Base-by-base conservation (phyloP, 441 rosid species). In the Metrosideros polymorpha region DNA sequence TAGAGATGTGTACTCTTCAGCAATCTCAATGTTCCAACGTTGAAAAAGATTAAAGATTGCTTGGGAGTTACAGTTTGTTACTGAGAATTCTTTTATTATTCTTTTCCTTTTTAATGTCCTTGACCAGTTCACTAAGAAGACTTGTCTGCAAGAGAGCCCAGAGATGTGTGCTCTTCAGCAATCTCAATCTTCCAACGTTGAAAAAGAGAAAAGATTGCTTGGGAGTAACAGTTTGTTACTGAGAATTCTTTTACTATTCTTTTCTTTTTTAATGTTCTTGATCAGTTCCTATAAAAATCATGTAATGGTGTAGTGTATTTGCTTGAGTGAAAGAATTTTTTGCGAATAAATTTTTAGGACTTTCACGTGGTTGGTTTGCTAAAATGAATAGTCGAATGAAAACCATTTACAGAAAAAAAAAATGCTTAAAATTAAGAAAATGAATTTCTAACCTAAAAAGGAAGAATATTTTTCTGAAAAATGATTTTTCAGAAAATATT, bases 261-360 rank as follows among this genome's bases (percentile, higher is more conserved):
- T n/a, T 15, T 15, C 39, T 18, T 29, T 59, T 29, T 59, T 7
- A 59, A 9, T 59, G 35, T 19, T 59, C 71, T 59, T 32, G 43
- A 66, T 66, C n/a, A 19, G 14, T 35, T 66, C 45, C 45, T 35
- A 6, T 32, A 25, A 9, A 66, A 10, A 35, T 27, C 77, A 35
- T 19, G 45, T 35, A 14, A 66, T 12, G 77, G 6, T 18, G 12
- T 1, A 24, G 45, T 1, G 15, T 12, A 39, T 66, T 19, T 19
- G 77, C 18, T 18, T 15, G 71, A 59, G 71, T 14, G 17, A 59
- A 29, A 59, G 0, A 6, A 51, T 5, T 5, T 51, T 51, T 6
- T 18, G 5, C 5, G 15, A 14, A 14, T 50, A 13, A n/a, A 57
- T 14, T n/a, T 6, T 29, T 0, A 9, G 5, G 18, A 29, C 0